These are phyloP conservation scores for Isochrysis galbana DNA, from an alignment of 78 protist genomes.

Conservation along the genomic window DNA sequence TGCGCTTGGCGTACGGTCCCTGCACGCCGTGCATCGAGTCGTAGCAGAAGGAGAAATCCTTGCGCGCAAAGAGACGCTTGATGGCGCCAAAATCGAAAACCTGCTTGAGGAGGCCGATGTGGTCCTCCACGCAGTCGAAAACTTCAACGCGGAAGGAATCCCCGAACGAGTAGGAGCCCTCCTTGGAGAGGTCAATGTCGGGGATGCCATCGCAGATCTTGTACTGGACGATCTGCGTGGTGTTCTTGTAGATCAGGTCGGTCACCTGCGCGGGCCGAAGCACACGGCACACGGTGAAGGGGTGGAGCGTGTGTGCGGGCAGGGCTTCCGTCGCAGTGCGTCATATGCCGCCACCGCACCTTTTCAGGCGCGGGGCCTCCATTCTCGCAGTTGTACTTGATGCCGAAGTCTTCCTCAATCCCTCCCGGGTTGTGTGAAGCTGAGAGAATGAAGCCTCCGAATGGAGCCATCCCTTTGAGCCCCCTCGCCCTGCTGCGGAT, in stretches of 20 bases:
- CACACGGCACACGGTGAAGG: no score
- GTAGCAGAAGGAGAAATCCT: slow-evolving; percentile 61
- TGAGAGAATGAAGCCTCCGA: slow-evolving; percentile 88
- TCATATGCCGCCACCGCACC: no score
- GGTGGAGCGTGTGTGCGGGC: no score
- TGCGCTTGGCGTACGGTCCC: slow-evolving; percentile 89
- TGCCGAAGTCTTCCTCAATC: slow-evolving; percentile 89
- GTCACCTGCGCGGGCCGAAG: no score
- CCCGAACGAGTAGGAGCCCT: background rate
- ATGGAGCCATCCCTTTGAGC: slow-evolving; percentile 38
- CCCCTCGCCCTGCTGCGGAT: slow-evolving; percentile 61
- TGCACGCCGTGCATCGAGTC: slow-evolving; percentile 80
- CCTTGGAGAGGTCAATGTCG: background rate
- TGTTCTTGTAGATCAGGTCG: slow-evolving; percentile 67
- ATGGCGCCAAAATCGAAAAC: slow-evolving; percentile 83
- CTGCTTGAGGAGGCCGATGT: slow-evolving; percentile 60
- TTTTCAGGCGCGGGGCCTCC: slow-evolving; percentile 91
- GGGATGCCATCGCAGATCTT: slow-evolving; percentile 16
- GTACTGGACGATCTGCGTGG: slow-evolving; percentile 57
- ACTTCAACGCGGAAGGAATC: slow-evolving; percentile 62
- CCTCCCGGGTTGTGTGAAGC: slow-evolving; percentile 99
- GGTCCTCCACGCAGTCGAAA: slow-evolving; percentile 72
- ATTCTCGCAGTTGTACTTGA: slow-evolving; percentile 87
- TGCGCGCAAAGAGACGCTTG: slow-evolving; percentile 45
- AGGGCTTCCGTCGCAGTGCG: no score